Conservation (phyloP, 164 flowering plant genomes). For the Dillenia suffruticosa region DNA sequence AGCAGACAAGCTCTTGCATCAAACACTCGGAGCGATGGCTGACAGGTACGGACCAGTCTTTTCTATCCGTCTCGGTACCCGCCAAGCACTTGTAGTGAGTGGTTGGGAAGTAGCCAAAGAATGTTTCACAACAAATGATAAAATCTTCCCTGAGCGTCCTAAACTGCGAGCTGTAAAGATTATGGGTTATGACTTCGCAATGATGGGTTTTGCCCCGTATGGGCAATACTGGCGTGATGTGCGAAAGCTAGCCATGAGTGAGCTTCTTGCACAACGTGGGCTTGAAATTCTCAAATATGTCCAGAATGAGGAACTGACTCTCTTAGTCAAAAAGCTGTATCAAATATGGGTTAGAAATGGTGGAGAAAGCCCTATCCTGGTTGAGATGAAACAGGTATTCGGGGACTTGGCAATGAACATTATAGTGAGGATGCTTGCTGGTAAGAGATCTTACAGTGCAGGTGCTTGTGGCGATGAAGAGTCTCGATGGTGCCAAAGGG, state of each 20-base stretch:
- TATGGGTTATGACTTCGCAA: slow-evolving; percentile 29
- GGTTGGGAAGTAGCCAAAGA: slow-evolving; percentile 33
- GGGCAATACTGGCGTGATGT: slow-evolving; percentile 44
- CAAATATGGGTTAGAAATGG: slow-evolving; percentile 3
- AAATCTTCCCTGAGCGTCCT: slow-evolving; percentile 23
- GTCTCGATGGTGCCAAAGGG: slow-evolving; percentile 5
- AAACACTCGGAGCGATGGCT: slow-evolving; percentile 26
- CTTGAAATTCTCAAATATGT: slow-evolving; percentile 30
- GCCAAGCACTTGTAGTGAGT: slow-evolving; percentile 28
- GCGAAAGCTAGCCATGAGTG: slow-evolving; percentile 28
- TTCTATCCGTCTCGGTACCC: slow-evolving; percentile 28
- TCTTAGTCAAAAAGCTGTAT: slow-evolving; percentile 19
- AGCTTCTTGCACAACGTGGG: slow-evolving; percentile 37
- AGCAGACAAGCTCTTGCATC: slow-evolving; percentile 2
- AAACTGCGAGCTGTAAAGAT: neutral
- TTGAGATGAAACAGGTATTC: slow-evolving; percentile 37
- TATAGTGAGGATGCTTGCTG: slow-evolving; percentile 24
- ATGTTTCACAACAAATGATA: slow-evolving; percentile 37
- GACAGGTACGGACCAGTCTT: slow-evolving; percentile 34
- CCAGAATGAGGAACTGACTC: slow-evolving; percentile 17
- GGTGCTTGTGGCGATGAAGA: slow-evolving; percentile 5
- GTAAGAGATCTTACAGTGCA: slow-evolving; percentile 26
- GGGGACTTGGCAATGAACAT: slow-evolving; percentile 23
- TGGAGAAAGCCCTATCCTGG: slow-evolving; percentile 1
- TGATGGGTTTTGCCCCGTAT: slow-evolving; percentile 41